phyloP scores from a whole-genome alignment of 2,329 filamentous ascomycete genomes.

The Neoscytalidium dimidiatum region DNA sequence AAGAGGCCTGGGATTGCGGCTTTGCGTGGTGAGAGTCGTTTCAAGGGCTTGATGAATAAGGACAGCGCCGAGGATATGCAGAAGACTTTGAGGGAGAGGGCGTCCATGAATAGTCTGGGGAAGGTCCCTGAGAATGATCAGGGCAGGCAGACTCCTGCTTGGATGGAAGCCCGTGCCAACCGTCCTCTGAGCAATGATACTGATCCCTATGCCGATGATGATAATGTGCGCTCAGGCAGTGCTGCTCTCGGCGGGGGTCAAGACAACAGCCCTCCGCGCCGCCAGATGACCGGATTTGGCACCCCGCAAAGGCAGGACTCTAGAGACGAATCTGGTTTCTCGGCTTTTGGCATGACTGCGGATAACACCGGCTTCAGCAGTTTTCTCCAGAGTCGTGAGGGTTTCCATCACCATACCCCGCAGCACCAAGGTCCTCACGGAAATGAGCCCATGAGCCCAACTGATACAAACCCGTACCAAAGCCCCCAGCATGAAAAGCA shows the following conservation, averaged over 20 bases:
- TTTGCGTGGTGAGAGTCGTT: slow-evolving; percentile 73
- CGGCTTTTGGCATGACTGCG: slow-evolving; percentile 61
- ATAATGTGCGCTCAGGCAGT: slow-evolving; percentile 65
- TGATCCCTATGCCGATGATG: slow-evolving; percentile 68
- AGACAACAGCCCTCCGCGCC: slow-evolving; percentile 62
- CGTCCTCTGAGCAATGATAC: slow-evolving; percentile 63
- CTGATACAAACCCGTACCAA: slow-evolving; percentile 93
- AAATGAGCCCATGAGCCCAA: slow-evolving; percentile 73
- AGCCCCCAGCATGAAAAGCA: slow-evolving; percentile 78
- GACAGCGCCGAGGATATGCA: slow-evolving; percentile 68
- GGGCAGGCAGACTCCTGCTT: slow-evolving; percentile 51
- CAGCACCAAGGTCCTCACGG: slow-evolving; percentile 48
- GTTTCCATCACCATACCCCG: slow-evolving; percentile 59
- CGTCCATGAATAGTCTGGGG: slow-evolving; percentile 54
- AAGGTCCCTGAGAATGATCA: slow-evolving; percentile 55
- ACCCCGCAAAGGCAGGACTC: slow-evolving; percentile 48
- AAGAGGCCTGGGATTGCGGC: slow-evolving; percentile 71
- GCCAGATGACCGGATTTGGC: slow-evolving; percentile 45
- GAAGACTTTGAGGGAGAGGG: slow-evolving; percentile 54
- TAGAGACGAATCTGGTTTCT: slow-evolving; percentile 62
- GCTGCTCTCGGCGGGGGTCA: slow-evolving; percentile 75
- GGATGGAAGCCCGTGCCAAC: slow-evolving; percentile 51
- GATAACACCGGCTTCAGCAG: slow-evolving; percentile 60
- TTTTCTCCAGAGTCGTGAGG: slow-evolving; percentile 56
- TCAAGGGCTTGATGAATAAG: slow-evolving; percentile 83